phyloP scores from a whole-genome alignment of 2,329 filamentous ascomycete genomes.

The Blastomyces parvus region DNA sequence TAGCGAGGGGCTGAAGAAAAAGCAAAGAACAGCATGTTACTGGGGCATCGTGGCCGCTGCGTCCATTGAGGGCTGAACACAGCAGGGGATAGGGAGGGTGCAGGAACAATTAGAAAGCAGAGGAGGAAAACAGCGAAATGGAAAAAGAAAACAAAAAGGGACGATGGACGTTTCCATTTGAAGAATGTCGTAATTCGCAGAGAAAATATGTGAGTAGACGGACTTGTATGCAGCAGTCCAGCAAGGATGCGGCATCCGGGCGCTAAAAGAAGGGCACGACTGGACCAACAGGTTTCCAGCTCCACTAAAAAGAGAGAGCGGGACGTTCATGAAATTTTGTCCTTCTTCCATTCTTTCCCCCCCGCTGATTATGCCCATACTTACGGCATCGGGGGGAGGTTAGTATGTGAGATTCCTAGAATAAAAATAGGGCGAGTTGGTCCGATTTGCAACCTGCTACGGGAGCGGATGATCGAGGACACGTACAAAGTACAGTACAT shows the following conservation, averaged over 20 bases:
- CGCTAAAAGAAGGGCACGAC: not conserved
- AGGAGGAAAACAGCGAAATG: not conserved
- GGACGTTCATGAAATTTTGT: not conserved
- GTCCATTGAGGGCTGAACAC: not conserved
- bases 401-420: not conserved
- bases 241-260: not conserved
- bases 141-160: not conserved
- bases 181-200: not conserved
- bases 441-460: not conserved
- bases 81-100: not conserved
- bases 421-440: conserved; percentile 5
- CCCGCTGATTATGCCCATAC: not conserved
- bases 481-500: not conserved
- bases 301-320: not conserved
- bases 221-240: not conserved
- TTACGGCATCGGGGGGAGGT: not conserved
- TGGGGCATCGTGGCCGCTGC: not conserved
- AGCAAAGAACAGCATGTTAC: not conserved
- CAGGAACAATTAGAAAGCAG: not conserved
- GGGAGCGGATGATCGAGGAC: not conserved
- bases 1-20: not conserved
- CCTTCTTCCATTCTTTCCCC: not conserved
- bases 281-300: not conserved
- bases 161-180: not conserved
- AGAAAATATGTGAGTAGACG: not conserved